Evolutionary conservation across 306 rosid genomes (phyloP).

Genomic region (Rosa multiflora): DNA sequence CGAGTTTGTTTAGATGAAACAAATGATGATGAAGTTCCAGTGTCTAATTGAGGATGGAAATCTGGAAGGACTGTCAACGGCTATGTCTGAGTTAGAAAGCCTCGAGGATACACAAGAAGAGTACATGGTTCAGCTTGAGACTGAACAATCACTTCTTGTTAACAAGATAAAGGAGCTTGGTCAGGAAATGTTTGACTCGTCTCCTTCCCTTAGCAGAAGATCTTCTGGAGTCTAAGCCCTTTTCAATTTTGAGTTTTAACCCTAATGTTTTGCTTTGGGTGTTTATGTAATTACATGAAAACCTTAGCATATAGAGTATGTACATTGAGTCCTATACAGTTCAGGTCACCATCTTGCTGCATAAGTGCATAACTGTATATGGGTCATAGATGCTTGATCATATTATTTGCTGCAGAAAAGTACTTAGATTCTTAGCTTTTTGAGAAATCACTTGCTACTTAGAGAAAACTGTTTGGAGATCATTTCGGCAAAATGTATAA

Average conservation of each 20-base stretch:
- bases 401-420: too few species aligned
- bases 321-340: slow-evolving; percentile 29
- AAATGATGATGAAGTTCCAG: slow-evolving; percentile 56
- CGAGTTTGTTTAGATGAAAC: slow-evolving; percentile 64
- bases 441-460: neutral
- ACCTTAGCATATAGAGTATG: slow-evolving; percentile 17
- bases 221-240: slow-evolving; percentile 34
- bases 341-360: slow-evolving; percentile 13
- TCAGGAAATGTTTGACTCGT: slow-evolving; percentile 58
- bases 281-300: neutral
- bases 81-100: slow-evolving; percentile 67
- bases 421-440: neutral
- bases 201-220: slow-evolving; percentile 56
- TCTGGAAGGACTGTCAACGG: slow-evolving; percentile 58
- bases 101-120: slow-evolving; percentile 73
- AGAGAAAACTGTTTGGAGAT: neutral
- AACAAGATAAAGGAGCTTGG: slow-evolving; percentile 84
- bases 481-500: too few species aligned
- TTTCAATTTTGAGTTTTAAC: neutral
- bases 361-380: slow-evolving; percentile 34
- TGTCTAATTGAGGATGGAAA: slow-evolving; percentile 61
- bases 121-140: slow-evolving; percentile 72
- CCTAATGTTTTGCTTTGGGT: slow-evolving; percentile 6
- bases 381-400: slow-evolving; percentile 30
- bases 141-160: slow-evolving; percentile 81